Base-by-base conservation (phyloP, 2,329 filamentous ascomycete genomes). In the Dothiorella sarmentorum region DNA sequence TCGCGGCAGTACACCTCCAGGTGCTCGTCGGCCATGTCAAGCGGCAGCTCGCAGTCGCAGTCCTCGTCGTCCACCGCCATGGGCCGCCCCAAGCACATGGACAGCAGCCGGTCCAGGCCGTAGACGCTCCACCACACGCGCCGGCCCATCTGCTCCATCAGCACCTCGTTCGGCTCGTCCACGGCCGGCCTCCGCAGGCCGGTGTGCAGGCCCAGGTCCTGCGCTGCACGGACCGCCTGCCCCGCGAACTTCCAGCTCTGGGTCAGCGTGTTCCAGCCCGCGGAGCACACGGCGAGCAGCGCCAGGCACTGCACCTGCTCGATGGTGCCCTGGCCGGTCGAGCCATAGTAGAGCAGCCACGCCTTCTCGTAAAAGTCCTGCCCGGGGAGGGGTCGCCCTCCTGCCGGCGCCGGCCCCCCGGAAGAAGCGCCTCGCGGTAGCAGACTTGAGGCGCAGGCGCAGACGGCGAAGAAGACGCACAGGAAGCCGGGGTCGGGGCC, bases 41-140 rank as follows among this genome's bases (percentile, higher is more conserved):
- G 45, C 20, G 45, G 45, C 29, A 51, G 29, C 9, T 24, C 35
- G 35, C 33, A 38, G 47, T 52, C 33, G 33, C 47, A 52, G 22
- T 52, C 33, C n/a, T 52, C 33, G 33, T 52, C 33, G 33, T 52
- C 49, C 9, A 13, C 17, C 5, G 35, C 49, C 49, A 40, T 26
- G 5, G 35, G 35, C 4, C 35, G 31, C 6, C 24, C 49, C 33
- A 38, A 10, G 49, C 49, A 53, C 49, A 53, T 40, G 22, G 49
- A 53, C n/a, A 53, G 33, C n/a, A 53, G 49, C 35, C 49, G 13
- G n/a, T 37, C 31, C 9, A 53, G 49, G 7, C 49, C 47, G 47
- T 52, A 52, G 47, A 52, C 33, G 31, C 47, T 52, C 47, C 31
- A 53, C 49, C 33, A 53, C 35, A 27, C 49, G 22, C 35, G 49